A percentile compares a stretch with the other conserved stretches of the same genome.
Conservation (phyloP, 2,329 filamentous ascomycete species). For the Daldinia eschscholtzii region DNA sequence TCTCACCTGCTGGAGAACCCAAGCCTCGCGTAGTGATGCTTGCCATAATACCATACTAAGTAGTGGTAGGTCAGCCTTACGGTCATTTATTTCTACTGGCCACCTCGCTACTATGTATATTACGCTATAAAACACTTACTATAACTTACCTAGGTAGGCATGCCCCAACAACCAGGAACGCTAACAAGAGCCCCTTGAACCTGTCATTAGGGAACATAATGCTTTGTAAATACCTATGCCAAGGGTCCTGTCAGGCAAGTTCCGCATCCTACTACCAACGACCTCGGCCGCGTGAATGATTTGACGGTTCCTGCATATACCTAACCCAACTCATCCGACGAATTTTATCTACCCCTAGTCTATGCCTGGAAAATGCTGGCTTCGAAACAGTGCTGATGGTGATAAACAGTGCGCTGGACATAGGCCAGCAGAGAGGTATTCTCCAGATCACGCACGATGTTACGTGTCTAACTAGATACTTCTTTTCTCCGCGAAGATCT, state of each 20-base stretch:
- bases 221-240: constrained; percentile 1
- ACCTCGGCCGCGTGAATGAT: constrained; percentile 18
- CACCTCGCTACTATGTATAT: constrained; percentile 14
- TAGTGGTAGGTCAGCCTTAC: constrained; percentile 32
- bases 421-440: background rate
- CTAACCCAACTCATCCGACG: constrained; percentile 12
- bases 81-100: constrained; percentile 1
- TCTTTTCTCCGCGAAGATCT: constrained; percentile 1
- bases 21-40: constrained; percentile 6
- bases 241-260: constrained; percentile 12
- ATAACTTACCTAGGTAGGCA: background rate
- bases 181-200: background rate
- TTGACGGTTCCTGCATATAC: constrained; percentile 1
- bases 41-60: background rate
- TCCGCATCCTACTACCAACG: constrained; percentile 28
- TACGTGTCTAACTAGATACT: constrained; percentile 7
- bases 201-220: background rate
- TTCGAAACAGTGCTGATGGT: too few relatives aligned
- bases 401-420: constrained; percentile 3
- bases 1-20: background rate
- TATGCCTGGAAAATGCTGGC: background rate
- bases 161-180: constrained; percentile 5
- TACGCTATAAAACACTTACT: background rate
- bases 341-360: constrained; percentile 6
- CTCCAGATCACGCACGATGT: constrained; percentile 12